phyloP scores from a whole-genome alignment of 2,329 filamentous ascomycete genomes.

The Fusarium temperatum region DNA sequence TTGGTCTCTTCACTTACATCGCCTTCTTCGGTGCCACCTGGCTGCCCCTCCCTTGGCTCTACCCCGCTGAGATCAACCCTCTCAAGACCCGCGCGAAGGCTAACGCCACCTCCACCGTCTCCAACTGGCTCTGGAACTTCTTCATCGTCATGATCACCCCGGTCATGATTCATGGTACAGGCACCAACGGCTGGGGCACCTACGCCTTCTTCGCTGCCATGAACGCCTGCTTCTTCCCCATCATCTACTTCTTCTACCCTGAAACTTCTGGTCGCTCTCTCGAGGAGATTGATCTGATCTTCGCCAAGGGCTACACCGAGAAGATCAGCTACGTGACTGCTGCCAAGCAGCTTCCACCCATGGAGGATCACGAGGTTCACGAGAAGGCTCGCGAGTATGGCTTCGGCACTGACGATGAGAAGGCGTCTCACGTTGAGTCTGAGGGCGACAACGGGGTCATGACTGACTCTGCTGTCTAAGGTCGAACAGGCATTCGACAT shows the following conservation, averaged over 20 bases:
- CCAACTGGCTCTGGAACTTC: slow-evolving; percentile 75
- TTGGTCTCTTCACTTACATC: slow-evolving; percentile 75
- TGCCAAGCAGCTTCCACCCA: slow-evolving; percentile 60
- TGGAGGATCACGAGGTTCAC: slow-evolving; percentile 22
- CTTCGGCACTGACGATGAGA: slow-evolving; percentile 16
- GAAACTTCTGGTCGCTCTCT: slow-evolving; percentile 50
- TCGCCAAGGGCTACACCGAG: slow-evolving; percentile 63
- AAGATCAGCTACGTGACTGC: slow-evolving; percentile 68
- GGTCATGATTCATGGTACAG: slow-evolving; percentile 69
- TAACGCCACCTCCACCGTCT: slow-evolving; percentile 65
- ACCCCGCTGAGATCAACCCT: slow-evolving; percentile 69
- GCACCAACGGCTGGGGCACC: slow-evolving; percentile 60
- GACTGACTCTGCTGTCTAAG: slow-evolving; percentile 8
- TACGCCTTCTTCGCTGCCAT: slow-evolving; percentile 63
- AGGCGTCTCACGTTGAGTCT: slow-evolving; percentile 2
- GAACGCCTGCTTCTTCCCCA: slow-evolving; percentile 59
- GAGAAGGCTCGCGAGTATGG: slow-evolving; percentile 24
- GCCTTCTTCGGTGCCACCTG: slow-evolving; percentile 73
- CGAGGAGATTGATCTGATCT: slow-evolving; percentile 34
- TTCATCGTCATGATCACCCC: slow-evolving; percentile 78
- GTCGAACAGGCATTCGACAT: background rate
- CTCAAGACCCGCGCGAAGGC: slow-evolving; percentile 64
- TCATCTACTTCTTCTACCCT: slow-evolving; percentile 58
- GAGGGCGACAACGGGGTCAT: slow-evolving; percentile 20
- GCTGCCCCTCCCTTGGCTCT: slow-evolving; percentile 68